Evolutionary conservation across 2,329 filamentous ascomycete species (phyloP).

Genomic region (Sphaerulina vaccinii): DNA sequence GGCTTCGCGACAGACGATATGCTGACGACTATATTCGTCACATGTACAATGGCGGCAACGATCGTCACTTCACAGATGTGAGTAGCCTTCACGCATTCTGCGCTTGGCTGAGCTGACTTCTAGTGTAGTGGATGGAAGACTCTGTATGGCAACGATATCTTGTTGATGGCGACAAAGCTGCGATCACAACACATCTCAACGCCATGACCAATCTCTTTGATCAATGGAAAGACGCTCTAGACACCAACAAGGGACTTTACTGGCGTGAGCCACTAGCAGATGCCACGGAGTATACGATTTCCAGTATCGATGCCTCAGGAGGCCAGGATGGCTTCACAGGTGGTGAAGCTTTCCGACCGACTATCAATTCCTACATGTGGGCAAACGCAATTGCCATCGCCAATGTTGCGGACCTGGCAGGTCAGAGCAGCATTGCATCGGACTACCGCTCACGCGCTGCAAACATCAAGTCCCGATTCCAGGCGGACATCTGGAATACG

Average conservation of each 20-base stretch:
- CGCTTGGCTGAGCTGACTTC: not conserved
- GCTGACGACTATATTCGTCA: conserved; percentile 47
- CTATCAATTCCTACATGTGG: conserved; percentile 48
- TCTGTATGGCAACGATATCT: conserved; percentile 43
- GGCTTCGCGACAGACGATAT: conserved; percentile 46
- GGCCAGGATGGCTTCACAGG: conserved; percentile 44
- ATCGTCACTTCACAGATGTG: conserved; percentile 45
- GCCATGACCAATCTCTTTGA: conserved; percentile 41
- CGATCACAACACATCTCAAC: conserved; percentile 37
- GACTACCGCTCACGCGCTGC: conserved; percentile 33
- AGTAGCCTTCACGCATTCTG: not conserved
- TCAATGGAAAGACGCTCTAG: conserved; percentile 42
- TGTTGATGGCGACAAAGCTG: conserved; percentile 42
- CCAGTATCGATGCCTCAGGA: conserved; percentile 45
- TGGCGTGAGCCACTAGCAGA: conserved; percentile 46
- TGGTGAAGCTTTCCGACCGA: conserved; percentile 45
- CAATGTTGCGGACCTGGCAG: conserved; percentile 39
- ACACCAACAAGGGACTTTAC: conserved; percentile 43
- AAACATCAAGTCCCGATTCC: conserved; percentile 41
- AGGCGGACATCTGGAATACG: conserved; percentile 45
- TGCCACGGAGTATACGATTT: conserved; percentile 49
- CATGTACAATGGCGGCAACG: conserved; percentile 44
- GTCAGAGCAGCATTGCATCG: conserved; percentile 22
- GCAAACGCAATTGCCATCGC: conserved; percentile 47
- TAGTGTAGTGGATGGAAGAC: conserved; percentile 39